Evolutionary conservation across 1,284 basidiomycete genomes (phyloP).

Genomic region (Peniophora sp.): DNA sequence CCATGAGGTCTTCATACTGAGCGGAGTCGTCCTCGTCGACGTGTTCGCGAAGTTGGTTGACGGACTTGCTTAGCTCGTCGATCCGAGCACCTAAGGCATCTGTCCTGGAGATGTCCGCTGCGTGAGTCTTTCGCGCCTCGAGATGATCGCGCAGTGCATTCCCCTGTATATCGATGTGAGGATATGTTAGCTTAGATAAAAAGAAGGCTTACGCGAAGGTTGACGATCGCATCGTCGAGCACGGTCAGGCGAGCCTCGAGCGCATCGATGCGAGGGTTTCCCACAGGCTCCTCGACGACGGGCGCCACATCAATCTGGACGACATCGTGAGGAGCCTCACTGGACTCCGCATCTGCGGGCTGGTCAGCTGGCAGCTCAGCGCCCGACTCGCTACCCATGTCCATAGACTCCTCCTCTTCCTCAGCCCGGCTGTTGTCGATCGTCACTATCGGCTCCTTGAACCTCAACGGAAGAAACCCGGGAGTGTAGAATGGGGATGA

Average conservation of each 20-base stretch:
- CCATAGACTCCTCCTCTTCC: background rate
- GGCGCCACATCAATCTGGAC: background rate
- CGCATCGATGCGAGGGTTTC: background rate
- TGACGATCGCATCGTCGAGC: slow-evolving; percentile 2
- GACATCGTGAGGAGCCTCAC: background rate
- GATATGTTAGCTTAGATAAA: background rate
- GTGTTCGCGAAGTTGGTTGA: slow-evolving; percentile 4
- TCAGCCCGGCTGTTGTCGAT: background rate
- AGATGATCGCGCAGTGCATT: slow-evolving; percentile 17
- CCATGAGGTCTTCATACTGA: slow-evolving; percentile 15
- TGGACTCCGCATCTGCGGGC: background rate
- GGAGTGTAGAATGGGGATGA: background rate
- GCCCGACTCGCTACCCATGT: slow-evolving; percentile 1
- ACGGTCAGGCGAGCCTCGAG: background rate
- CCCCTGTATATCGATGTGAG: slow-evolving; percentile 6
- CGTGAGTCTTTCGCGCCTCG: slow-evolving; percentile 16
- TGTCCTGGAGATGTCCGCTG: slow-evolving; percentile 15
- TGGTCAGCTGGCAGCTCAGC: background rate
- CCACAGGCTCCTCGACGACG: background rate
- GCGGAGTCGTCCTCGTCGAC: slow-evolving; percentile 9
- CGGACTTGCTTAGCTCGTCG: slow-evolving; percentile 11
- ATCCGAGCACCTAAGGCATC: slow-evolving; percentile 15
- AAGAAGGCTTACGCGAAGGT: slow-evolving; percentile 1
- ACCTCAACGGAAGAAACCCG: background rate
- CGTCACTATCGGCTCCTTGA: background rate